Conservation (phyloP, 495 filamentous ascomycete genomes). For the Aspergillus ostianus region DNA sequence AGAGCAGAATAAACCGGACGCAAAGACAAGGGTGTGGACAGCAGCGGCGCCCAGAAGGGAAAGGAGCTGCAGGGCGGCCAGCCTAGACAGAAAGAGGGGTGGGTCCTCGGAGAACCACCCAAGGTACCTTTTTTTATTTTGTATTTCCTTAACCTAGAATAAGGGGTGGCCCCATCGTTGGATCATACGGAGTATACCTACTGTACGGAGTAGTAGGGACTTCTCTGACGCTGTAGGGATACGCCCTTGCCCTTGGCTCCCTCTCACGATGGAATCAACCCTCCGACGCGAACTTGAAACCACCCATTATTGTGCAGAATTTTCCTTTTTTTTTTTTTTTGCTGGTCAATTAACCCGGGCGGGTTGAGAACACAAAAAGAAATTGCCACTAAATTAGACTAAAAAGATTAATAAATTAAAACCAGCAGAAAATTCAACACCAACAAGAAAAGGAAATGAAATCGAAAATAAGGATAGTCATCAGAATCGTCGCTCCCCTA, state of each 20-base stretch:
- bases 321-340: neutral
- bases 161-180: neutral
- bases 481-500: neutral
- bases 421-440: too few relatives aligned
- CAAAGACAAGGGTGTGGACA: slow-evolving; percentile 27
- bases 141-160: slow-evolving; percentile 2
- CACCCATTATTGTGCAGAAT: neutral
- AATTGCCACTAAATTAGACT: neutral
- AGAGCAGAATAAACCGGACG: slow-evolving; percentile 8
- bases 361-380: neutral
- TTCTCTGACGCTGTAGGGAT: too few relatives aligned
- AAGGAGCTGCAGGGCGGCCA: slow-evolving; percentile 45
- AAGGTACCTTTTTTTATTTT: neutral
- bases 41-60: slow-evolving; percentile 31
- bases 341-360: neutral
- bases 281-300: neutral
- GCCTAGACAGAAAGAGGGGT: slow-evolving; percentile 18
- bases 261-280: neutral
- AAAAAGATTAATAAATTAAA: neutral
- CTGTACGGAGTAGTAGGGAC: too few relatives aligned
- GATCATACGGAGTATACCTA: too few relatives aligned
- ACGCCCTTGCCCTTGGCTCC: neutral
- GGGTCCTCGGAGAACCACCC: neutral
- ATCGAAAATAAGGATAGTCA: neutral
- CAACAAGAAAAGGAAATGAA: neutral